Base-by-base conservation (phyloP, 2,329 filamentous ascomycete genomes). In the Chrysoporthe austroafricana region DNA sequence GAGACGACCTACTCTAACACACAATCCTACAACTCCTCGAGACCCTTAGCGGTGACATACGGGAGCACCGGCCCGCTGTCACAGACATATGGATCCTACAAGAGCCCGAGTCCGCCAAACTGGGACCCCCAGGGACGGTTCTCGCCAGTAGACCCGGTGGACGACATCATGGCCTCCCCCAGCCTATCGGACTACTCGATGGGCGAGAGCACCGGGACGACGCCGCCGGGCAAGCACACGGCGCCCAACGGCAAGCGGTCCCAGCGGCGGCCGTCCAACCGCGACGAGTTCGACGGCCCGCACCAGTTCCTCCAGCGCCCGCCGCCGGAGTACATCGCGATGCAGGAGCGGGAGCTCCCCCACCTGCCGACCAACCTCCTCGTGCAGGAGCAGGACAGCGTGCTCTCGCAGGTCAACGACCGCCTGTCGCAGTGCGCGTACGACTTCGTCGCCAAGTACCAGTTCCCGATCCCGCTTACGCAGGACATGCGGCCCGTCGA, bases 361-460 rank as follows among this genome's bases (percentile, higher is more conserved):
- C 90, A 92, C 77, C 87, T 96, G 43, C 93, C 93, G 59, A 94
- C 92, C 74, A 93, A 94, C 77, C 86, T 96, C 62, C 86, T 92
- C 74, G 90, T 93, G 64, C 89, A 93, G 79, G 93, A 96, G 79
- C 93, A 96, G 82, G 92, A 96, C 80, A 87, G 86, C 75, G 91
- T 96, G 73, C 83, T 96, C 67, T 88, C 87, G 66, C 87, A 90
- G 78, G 92, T 96, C 78, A 96, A 96, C 81, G 92, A 95, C 79
- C 87, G 92, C 70, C 84, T 96, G 58, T 94, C 92, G 34, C 91
- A 91, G 78, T 96, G 92, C 77, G 93, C 92, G 43, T 96, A 91
- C 83, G 92, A 96, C 80, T 96, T 96, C 79, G 90, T 96, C 74
- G 93, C 93, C 73, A 94, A 93, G 79, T 96, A 96, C 77, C 92